Conservation (phyloP, 139 green algal genomes). For the Pedinophyceae sp. region DNA sequence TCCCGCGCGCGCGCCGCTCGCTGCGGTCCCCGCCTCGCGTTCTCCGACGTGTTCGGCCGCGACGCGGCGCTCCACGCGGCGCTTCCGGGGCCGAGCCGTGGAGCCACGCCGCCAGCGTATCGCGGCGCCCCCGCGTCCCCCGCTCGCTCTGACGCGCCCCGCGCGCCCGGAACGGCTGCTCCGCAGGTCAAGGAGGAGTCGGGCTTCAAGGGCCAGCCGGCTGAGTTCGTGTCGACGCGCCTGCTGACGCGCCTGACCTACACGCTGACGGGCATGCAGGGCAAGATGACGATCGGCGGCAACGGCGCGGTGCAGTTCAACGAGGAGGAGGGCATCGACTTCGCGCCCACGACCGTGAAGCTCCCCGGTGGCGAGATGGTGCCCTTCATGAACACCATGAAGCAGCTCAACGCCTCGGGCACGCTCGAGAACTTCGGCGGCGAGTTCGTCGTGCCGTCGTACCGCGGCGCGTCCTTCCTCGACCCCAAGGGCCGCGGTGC, state of each 20-base stretch:
- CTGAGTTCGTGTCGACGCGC: conserved; percentile 93
- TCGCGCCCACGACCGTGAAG: conserved; percentile 91
- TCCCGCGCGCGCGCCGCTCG: neutral
- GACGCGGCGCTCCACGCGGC: too few relatives aligned
- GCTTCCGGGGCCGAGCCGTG: too few relatives aligned
- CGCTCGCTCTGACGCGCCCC: too few relatives aligned
- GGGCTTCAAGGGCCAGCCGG: conserved; percentile 55
- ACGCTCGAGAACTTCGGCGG: conserved; percentile 74
- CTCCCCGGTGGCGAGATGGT: conserved; percentile 95
- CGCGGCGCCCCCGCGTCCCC: too few relatives aligned
- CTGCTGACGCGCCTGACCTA: conserved; percentile 99
- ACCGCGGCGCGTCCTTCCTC: conserved; percentile 95
- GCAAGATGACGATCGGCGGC: conserved; percentile 68
- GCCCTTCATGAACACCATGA: conserved; percentile 98
- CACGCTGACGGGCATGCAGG: conserved; percentile 87
- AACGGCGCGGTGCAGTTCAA: conserved; percentile 73
- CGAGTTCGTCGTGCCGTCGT: conserved; percentile 94
- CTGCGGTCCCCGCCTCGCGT: too few relatives aligned
- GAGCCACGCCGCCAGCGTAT: too few relatives aligned
- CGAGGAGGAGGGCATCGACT: conserved; percentile 97
- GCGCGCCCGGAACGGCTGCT: neutral
- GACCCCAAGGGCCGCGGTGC: conserved; percentile 98
- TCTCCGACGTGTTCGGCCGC: too few relatives aligned
- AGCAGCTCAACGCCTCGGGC: conserved; percentile 87
- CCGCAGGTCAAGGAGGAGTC: conserved; percentile 75